Evolutionary conservation across 164 flowering plant species (phyloP).

Genomic region (Vitis riparia): DNA sequence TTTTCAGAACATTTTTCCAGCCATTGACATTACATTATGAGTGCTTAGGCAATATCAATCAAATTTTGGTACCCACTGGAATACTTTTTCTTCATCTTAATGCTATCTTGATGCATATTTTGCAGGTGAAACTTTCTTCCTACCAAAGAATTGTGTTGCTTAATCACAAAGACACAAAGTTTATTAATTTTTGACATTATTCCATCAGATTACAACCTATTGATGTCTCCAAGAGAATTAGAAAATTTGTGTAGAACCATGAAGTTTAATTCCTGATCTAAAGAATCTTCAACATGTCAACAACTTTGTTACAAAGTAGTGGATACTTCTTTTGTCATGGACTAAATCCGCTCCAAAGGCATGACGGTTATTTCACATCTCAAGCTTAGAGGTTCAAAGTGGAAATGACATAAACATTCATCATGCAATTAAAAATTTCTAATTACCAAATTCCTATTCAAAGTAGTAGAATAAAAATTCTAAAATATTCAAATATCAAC

Average conservation of each 20-base stretch:
- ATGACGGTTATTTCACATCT: too few species aligned
- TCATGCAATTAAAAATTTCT: too few species aligned
- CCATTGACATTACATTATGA: slow-evolving; percentile 88
- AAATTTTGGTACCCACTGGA: not conserved
- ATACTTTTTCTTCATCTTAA: not conserved
- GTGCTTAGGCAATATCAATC: slow-evolving; percentile 18
- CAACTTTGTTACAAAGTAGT: slow-evolving; percentile 83
- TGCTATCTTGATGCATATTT: slow-evolving; percentile 2
- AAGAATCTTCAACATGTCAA: slow-evolving; percentile 88
- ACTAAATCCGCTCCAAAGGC: too few species aligned
- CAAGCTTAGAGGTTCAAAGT: too few species aligned
- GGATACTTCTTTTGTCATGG: too few species aligned
- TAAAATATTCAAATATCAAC: too few species aligned
- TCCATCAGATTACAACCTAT: slow-evolving; percentile 92
- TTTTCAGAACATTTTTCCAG: slow-evolving; percentile 93
- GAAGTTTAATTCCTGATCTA: slow-evolving; percentile 71
- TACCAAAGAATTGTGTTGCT: slow-evolving; percentile 90
- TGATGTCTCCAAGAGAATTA: slow-evolving; percentile 79
- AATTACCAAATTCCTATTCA: too few species aligned
- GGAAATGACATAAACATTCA: too few species aligned
- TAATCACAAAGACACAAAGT: slow-evolving; percentile 83
- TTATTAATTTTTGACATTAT: slow-evolving; percentile 90
- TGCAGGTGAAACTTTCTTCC: slow-evolving; percentile 81
- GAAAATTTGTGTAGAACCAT: slow-evolving; percentile 90
- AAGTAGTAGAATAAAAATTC: too few species aligned